These are phyloP conservation scores for Umbelopsis vinacea DNA, from an alignment of 192 early-diverging fungal species.

Conservation along the genomic window DNA sequence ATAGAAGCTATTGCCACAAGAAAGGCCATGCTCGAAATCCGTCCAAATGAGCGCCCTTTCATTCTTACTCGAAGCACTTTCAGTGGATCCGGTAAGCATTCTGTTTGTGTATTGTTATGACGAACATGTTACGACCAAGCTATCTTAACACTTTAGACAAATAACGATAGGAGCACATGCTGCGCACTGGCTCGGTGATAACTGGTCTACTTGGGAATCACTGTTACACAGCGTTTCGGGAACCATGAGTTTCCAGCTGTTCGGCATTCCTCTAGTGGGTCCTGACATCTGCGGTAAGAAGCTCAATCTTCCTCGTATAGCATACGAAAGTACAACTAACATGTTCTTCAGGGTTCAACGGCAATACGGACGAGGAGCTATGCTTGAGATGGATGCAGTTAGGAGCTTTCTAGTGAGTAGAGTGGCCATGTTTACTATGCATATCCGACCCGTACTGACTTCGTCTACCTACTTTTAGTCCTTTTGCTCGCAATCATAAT, in stretches of 20 bases:
- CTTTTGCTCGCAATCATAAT: conserved; percentile 66
- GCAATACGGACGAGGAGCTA: conserved; percentile 62
- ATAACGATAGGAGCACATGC: conserved; percentile 37
- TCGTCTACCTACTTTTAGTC: background rate
- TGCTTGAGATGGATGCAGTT: conserved; percentile 70
- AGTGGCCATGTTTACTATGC: background rate
- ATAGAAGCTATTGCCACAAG: conserved; percentile 27
- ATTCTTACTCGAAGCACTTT: conserved; percentile 68
- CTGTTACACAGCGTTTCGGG: conserved; percentile 62
- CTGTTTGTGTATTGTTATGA: background rate
- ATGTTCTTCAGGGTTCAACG: conserved; percentile 46
- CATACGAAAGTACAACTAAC: background rate
- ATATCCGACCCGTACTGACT: background rate
- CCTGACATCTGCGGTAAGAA: conserved; percentile 68
- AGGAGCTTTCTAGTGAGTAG: conserved; percentile 45
- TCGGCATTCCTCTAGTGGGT: conserved; percentile 74
- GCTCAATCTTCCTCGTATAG: too few relatives aligned
- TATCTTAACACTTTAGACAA: too few relatives aligned
- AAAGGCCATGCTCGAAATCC: conserved; percentile 16
- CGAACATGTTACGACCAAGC: too few relatives aligned
- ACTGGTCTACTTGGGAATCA: conserved; percentile 60
- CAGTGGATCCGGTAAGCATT: conserved; percentile 47
- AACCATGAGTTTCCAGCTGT: conserved; percentile 67
- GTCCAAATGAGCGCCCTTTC: conserved; percentile 49
- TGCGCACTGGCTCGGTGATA: conserved; percentile 56